phyloP scores from a whole-genome alignment of 371 early-diverging fungal genomes.

The Mortierella sp. region DNA sequence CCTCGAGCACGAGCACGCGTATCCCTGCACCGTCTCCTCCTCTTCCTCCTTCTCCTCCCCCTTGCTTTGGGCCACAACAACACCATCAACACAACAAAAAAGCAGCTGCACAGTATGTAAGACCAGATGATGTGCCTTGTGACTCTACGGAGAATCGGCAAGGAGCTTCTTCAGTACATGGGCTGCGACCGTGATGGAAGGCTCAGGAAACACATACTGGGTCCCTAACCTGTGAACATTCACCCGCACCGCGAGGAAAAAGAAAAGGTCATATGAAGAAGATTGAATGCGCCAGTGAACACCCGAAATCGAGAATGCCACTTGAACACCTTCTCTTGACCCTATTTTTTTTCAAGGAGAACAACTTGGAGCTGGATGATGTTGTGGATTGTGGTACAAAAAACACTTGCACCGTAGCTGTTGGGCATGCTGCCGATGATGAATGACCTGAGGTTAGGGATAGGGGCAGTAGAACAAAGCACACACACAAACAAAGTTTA shows the following conservation, averaged over 20 bases:
- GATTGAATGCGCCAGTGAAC: too few species aligned
- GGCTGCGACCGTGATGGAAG: too few species aligned
- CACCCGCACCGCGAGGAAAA: background rate
- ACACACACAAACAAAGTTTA: slow-evolving; percentile 4
- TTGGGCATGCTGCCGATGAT: background rate
- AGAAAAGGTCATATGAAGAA: background rate
- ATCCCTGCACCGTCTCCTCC: too few species aligned
- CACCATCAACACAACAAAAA: slow-evolving; percentile 6
- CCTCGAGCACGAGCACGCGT: too few species aligned
- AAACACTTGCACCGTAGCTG: background rate
- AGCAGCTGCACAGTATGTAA: background rate
- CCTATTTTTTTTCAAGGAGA: background rate
- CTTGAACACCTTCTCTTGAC: background rate
- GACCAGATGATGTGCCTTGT: slow-evolving; percentile 16
- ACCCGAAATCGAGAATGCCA: too few species aligned
- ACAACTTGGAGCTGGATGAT: background rate
- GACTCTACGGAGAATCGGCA: slow-evolving; percentile 1
- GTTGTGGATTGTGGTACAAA: background rate
- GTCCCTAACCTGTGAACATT: too few species aligned
- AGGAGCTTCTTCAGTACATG: too few species aligned
- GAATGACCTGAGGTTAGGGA: slow-evolving; percentile 15
- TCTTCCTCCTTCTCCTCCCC: background rate
- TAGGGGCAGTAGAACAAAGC: slow-evolving; percentile 18
- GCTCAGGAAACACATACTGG: too few species aligned
- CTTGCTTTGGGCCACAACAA: slow-evolving; percentile 8